Conservation (phyloP, 345 rosid genomes). For the Salix purpurea region DNA sequence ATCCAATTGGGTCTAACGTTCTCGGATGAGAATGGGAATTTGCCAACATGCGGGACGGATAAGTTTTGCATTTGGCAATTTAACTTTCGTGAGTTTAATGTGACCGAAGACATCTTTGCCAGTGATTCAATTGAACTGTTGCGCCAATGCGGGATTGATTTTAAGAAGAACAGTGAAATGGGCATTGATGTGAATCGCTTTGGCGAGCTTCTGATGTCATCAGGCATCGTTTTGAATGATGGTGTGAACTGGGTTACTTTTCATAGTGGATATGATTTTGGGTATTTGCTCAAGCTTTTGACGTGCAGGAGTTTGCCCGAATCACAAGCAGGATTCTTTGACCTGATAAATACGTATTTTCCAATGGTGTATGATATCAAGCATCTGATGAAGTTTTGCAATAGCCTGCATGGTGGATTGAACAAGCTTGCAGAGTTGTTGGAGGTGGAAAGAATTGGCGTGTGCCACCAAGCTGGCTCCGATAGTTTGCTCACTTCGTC, state of each 20-base stretch:
- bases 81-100: constrained; percentile 79
- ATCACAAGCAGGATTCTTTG: constrained; percentile 61
- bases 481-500: constrained; percentile 88
- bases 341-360: constrained; percentile 54
- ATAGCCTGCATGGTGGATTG: constrained; percentile 80
- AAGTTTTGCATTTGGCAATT: constrained; percentile 81
- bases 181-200: constrained; percentile 76
- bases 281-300: constrained; percentile 74
- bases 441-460: constrained; percentile 83
- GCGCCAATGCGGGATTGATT: constrained; percentile 77
- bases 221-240: constrained; percentile 76
- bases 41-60: constrained; percentile 76
- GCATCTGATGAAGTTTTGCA: constrained; percentile 87
- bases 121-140: constrained; percentile 78
- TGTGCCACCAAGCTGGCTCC: constrained; percentile 85
- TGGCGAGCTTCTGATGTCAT: constrained; percentile 85
- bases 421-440: constrained; percentile 82
- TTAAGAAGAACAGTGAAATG: constrained; percentile 62
- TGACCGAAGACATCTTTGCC: constrained; percentile 65
- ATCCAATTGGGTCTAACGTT: constrained; percentile 81
- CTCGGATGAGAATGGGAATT: constrained; percentile 67
- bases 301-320: constrained; percentile 60
- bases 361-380: constrained; percentile 79
- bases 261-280: constrained; percentile 85
- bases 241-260: constrained; percentile 71